These are phyloP conservation scores for Hypoxylon rubiginosum DNA, from an alignment of 2,329 filamentous ascomycete genomes.

Conservation along the genomic window DNA sequence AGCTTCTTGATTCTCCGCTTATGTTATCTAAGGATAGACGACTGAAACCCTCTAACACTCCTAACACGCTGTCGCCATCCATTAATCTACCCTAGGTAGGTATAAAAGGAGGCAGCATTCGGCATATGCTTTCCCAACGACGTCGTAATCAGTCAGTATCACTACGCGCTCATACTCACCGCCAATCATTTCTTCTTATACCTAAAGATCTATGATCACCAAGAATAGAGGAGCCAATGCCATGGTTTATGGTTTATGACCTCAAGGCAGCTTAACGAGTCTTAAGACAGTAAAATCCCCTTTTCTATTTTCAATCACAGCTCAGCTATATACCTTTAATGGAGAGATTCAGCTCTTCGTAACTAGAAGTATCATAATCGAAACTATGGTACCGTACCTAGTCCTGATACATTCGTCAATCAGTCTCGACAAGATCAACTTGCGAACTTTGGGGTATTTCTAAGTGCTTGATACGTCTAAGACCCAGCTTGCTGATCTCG, in stretches of 20 bases:
- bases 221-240: background rate
- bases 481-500: conserved; percentile 11
- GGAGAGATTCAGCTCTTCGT: background rate
- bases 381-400: background rate
- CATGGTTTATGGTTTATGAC: background rate
- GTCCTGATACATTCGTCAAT: conserved; percentile 2
- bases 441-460: background rate
- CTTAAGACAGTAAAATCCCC: background rate
- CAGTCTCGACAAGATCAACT: conserved; percentile 3
- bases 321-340: background rate
- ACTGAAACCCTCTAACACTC: background rate
- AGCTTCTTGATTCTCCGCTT: background rate
- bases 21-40: background rate
- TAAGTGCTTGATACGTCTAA: conserved; percentile 8
- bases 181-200: background rate
- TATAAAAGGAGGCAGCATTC: conserved; percentile 1
- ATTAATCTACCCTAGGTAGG: background rate
- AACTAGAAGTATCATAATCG: background rate
- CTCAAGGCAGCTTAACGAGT: background rate
- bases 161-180: background rate
- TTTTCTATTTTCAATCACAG: background rate
- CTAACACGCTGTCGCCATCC: background rate
- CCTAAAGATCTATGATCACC: background rate
- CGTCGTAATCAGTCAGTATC: background rate
- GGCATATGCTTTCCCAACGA: background rate